A percentile compares a stretch with the other conserved stretches of the same genome.
These are phyloP conservation scores for Ustilago nuda DNA, from an alignment of 1,284 basidiomycete species.

Conservation along the genomic window DNA sequence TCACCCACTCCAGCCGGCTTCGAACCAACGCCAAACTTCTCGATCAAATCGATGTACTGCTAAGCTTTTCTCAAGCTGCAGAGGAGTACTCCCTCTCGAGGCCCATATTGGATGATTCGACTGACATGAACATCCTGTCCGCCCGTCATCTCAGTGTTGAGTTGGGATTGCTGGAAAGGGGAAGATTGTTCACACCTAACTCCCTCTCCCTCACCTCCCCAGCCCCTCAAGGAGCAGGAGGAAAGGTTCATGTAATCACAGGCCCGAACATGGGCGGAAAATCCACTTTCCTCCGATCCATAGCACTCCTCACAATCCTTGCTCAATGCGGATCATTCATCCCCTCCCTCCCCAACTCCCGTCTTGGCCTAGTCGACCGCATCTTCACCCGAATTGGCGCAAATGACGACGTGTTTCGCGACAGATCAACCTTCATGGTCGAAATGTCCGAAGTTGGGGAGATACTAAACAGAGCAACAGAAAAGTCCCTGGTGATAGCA, in stretches of 20 bases:
- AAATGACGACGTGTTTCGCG: conserved; percentile 91
- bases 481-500: conserved; percentile 58
- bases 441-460: conserved; percentile 72
- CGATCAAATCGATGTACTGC: conserved; percentile 88
- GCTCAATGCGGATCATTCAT: conserved; percentile 94
- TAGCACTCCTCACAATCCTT: conserved; percentile 87
- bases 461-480: conserved; percentile 77
- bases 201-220: conserved; percentile 52
- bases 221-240: background rate
- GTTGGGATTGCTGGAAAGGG: conserved; percentile 79
- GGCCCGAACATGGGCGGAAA: conserved; percentile 97
- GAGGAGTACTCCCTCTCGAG: conserved; percentile 81
- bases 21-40: conserved; percentile 82
- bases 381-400: conserved; percentile 96
- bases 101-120: conserved; percentile 76
- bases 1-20: conserved; percentile 26
- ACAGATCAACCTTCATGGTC: conserved; percentile 90
- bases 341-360: conserved; percentile 79
- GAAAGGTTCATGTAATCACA: conserved; percentile 79
- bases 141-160: conserved; percentile 95
- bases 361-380: conserved; percentile 87
- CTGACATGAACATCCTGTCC: conserved; percentile 75
- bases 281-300: conserved; percentile 90
- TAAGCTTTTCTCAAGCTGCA: conserved; percentile 86
- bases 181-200: conserved; percentile 74